A percentile compares a stretch with the other conserved stretches of the same genome.
Conservation (phyloP, 1,284 basidiomycete species). For the Leccinum insolens region DNA sequence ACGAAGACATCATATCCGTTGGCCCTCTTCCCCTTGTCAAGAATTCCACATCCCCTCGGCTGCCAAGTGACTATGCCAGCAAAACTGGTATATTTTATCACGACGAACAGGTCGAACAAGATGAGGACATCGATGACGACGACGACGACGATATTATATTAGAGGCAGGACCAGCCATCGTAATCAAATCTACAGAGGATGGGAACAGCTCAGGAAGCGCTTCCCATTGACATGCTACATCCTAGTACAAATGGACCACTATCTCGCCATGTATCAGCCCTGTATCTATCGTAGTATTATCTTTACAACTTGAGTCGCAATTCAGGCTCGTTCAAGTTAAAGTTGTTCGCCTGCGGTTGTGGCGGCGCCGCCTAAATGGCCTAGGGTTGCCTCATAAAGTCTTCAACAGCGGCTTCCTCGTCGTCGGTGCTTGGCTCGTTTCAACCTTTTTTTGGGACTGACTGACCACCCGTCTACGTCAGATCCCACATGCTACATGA, state of each 20-base stretch:
- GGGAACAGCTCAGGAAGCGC: conserved; percentile 32
- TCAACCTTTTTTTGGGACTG: conserved; percentile 4
- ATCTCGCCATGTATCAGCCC: conserved; percentile 23
- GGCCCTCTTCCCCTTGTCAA: conserved; percentile 46
- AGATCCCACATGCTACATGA: conserved; percentile 35
- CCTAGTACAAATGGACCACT: conserved; percentile 15
- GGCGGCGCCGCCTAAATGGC: conserved; percentile 9
- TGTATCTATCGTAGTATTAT: conserved; percentile 15
- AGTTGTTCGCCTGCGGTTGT: background rate
- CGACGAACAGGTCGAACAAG: conserved; percentile 43
- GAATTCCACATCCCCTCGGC: conserved; percentile 38
- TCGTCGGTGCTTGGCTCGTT: background rate
- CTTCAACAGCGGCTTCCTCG: background rate
- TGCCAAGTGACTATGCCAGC: conserved; percentile 37
- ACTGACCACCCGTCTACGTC: background rate
- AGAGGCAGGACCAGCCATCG: conserved; percentile 63
- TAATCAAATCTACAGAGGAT: conserved; percentile 41
- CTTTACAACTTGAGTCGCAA: background rate
- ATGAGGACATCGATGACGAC: conserved; percentile 39
- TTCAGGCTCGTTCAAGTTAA: no score
- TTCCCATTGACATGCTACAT: conserved; percentile 17
- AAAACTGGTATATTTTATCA: conserved; percentile 38
- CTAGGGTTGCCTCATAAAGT: background rate
- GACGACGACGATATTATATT: conserved; percentile 59
- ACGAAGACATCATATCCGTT: conserved; percentile 48